Base-by-base conservation (phyloP, 179 eudicot species). In the Vitellaria paradoxa region DNA sequence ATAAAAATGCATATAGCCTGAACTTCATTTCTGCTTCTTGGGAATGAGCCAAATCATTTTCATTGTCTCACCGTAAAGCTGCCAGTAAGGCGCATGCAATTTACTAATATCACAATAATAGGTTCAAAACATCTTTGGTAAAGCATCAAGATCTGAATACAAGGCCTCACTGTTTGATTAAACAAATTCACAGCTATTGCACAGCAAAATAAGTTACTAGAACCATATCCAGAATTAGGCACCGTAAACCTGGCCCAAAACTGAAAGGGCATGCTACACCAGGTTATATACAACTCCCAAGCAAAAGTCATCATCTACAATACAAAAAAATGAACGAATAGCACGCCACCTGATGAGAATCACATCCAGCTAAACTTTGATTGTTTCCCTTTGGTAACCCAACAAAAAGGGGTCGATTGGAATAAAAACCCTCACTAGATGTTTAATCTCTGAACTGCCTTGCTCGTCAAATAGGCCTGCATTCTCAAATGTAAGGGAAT, bases 381-480 rank as follows among this genome's bases (percentile, higher is more conserved):
- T 9, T 15, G 56, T 21, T 11, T 63, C 17, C 5, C 42, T 63
- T 24, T 55, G 1, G 4, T 30, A 57, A 64, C 50, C 14, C 47
- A 5, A 49, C 18, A 24, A 63, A 64, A 75, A 50, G 18, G 4
- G 40, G 14, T 37, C 59, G 17, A 49, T 15, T n/a, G 3, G 30
- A 50, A 10, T 42, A 15, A 15, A 65, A 26, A 60, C 49, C 70
- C 56, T 47, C 61, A 7, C 47, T 47, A 63, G 47, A 50, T 46
- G 21, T 61, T 60, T 53, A 9, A 23, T 55, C 53, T 68, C 56
- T 61, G 68, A 61, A 74, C 77, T 45, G 57, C 49, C 13, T 20
- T 42, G 15, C 20, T 61, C 20, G 12, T 18, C 64, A 1, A 21
- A 63, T 75, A 45, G 40, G 2, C 70, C 46, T 37, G 40, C 21